phyloP scores from a whole-genome alignment of 2,329 filamentous ascomycete species.

The Coniochaeta pulveracea region DNA sequence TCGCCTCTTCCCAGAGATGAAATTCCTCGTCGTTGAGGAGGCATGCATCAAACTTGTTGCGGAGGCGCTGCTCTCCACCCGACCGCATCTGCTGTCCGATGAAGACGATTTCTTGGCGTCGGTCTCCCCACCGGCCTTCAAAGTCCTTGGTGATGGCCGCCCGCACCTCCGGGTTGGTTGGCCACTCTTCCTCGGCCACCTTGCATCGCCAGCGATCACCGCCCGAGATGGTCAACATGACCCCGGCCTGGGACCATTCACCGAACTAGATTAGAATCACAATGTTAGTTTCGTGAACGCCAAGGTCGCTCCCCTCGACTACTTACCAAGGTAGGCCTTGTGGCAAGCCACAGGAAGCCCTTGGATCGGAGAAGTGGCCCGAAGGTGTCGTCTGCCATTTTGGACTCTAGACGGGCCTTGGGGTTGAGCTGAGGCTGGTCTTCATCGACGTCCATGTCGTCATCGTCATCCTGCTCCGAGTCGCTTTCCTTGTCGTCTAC shows the following conservation, averaged over 20 bases:
- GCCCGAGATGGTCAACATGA: slow-evolving; percentile 49
- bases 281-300: background rate
- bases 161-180: slow-evolving; percentile 34
- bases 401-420: slow-evolving; percentile 16
- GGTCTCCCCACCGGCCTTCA: slow-evolving; percentile 54
- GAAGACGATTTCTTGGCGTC: slow-evolving; percentile 62
- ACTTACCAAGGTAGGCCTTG: slow-evolving; percentile 28
- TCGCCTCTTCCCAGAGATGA: slow-evolving; percentile 23
- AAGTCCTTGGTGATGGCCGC: slow-evolving; percentile 37
- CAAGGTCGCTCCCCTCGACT: slow-evolving; percentile 18
- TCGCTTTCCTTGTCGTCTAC: slow-evolving; percentile 16
- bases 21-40: slow-evolving; percentile 51
- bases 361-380: slow-evolving; percentile 50
- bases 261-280: slow-evolving; percentile 27
- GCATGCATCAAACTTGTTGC: slow-evolving; percentile 44
- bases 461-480: slow-evolving; percentile 18
- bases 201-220: slow-evolving; percentile 50
- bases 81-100: slow-evolving; percentile 34
- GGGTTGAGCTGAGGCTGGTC: slow-evolving; percentile 6
- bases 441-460: slow-evolving; percentile 8
- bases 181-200: slow-evolving; percentile 37
- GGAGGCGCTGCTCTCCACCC: slow-evolving; percentile 37
- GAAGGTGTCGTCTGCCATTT: slow-evolving; percentile 40
- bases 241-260: slow-evolving; percentile 53
- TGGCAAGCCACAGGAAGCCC: slow-evolving; percentile 49